Conservation (phyloP, 179 eudicot species). For the Silene vulgaris region DNA sequence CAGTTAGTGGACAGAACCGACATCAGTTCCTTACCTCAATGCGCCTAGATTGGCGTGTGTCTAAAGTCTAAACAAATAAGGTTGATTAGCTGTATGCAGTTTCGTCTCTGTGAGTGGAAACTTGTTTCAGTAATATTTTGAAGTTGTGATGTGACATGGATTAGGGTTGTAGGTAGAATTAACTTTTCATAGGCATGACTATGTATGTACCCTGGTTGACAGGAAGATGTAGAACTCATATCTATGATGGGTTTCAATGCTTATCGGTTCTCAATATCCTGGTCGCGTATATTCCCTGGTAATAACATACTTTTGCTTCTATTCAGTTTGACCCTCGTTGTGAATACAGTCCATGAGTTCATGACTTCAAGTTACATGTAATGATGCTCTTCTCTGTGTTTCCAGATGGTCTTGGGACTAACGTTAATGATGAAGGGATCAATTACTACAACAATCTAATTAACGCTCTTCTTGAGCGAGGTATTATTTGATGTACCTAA, state of each 20-base stretch:
- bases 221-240: constrained; percentile 75
- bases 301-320: background rate
- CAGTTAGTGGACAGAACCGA: background rate
- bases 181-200: background rate
- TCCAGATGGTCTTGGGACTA: constrained; percentile 75
- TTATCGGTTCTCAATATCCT: constrained; percentile 73
- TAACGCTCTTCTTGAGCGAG: constrained; percentile 60
- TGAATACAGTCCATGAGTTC: background rate
- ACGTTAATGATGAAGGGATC: constrained; percentile 67
- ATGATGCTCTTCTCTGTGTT: constrained; percentile 15
- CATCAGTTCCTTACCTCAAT: background rate
- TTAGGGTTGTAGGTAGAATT: background rate
- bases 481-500: constrained; percentile 28
- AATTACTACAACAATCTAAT: constrained; percentile 66
- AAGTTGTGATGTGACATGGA: background rate
- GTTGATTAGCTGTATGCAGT: background rate
- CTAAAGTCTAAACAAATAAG: background rate
- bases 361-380: background rate
- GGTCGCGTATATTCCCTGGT: constrained; percentile 78
- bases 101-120: background rate
- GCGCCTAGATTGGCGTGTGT: background rate
- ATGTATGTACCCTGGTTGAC: constrained; percentile 23
- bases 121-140: background rate
- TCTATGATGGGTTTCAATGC: constrained; percentile 61
- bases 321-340: constrained; percentile 1